Conservation (phyloP, 345 rosid species). For the Heritiera fomes region DNA sequence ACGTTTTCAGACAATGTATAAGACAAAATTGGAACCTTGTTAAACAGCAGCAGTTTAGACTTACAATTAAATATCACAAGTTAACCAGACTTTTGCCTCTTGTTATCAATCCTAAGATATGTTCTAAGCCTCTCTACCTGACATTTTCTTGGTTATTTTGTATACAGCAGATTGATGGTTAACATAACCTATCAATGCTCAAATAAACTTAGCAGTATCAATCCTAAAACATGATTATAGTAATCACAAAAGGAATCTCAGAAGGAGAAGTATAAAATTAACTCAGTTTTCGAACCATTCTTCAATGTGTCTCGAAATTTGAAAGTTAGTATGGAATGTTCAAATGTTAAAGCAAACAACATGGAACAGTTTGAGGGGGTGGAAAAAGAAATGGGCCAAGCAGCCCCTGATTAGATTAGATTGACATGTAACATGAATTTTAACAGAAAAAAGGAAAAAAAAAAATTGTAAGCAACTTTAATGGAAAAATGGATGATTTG, state of each 20-base stretch:
- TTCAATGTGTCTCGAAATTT: constrained; percentile 21
- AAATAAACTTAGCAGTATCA: no score
- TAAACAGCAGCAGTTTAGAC: background rate
- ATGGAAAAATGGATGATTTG: constrained; percentile 19
- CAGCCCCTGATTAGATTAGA: constrained; percentile 35
- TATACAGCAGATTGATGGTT: no score
- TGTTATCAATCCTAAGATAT: no score
- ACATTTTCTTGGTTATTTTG: no score
- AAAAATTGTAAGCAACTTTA: constrained; percentile 19
- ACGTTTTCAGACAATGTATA: background rate
- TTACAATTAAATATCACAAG: no score
- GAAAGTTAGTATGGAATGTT: constrained; percentile 22
- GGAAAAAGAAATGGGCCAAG: constrained; percentile 17
- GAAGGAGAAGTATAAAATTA: background rate
- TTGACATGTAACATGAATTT: constrained; percentile 28
- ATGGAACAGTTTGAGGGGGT: background rate
- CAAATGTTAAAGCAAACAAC: background rate
- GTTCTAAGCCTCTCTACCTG: no score
- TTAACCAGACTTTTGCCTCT: no score
- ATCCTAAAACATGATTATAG: no score
- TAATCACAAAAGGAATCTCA: no score
- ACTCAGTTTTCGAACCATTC: constrained; percentile 1
- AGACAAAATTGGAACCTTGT: constrained; percentile 3
- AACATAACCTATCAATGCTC: no score
- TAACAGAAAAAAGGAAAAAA: background rate